Percentiles rank a stretch among this genome's conserved stretches.
Conservation (phyloP, 2,329 filamentous ascomycete species). For the Fusarium nelsonii region DNA sequence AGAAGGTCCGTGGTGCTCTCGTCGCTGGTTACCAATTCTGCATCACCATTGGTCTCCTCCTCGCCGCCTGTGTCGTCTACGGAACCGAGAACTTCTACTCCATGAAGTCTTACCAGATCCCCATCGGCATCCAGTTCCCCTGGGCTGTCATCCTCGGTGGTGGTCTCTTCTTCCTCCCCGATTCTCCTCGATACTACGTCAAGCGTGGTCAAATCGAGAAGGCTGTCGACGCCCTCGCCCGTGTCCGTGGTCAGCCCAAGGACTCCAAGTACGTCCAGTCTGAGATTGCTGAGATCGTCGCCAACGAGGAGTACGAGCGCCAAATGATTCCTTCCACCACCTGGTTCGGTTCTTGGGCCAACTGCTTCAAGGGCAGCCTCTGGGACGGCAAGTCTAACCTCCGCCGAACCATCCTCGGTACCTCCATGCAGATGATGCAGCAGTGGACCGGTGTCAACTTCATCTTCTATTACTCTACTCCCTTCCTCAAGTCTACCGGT, state of each 20-base stretch:
- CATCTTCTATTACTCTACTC: constrained; percentile 88
- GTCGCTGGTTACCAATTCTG: constrained; percentile 45
- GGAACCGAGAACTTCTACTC: constrained; percentile 29
- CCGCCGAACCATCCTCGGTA: constrained; percentile 72
- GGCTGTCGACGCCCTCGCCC: constrained; percentile 30
- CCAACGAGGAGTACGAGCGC: constrained; percentile 87
- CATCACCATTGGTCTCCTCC: constrained; percentile 41
- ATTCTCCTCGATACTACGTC: constrained; percentile 41
- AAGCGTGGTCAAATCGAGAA: constrained; percentile 39
- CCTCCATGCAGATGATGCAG: constrained; percentile 84
- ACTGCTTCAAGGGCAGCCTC: constrained; percentile 51
- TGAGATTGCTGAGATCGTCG: constrained; percentile 65
- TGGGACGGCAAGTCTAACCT: constrained; percentile 42
- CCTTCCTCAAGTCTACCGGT: constrained; percentile 84
- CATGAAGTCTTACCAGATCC: constrained; percentile 37
- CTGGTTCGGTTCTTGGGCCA: constrained; percentile 38
- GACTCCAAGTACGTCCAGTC: constrained; percentile 42
- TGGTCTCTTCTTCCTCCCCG: constrained; percentile 41
- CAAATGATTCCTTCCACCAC: constrained; percentile 31
- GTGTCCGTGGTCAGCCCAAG: constrained; percentile 37
- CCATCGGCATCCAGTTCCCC: constrained; percentile 40
- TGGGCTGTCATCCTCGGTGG: constrained; percentile 40
- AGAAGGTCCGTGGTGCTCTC: constrained; percentile 39
- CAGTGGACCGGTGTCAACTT: constrained; percentile 92
- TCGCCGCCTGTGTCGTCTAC: constrained; percentile 39